Evolutionary conservation across 1,139 yeast genomes (phyloP), one percentile per base, ranked within the genome.

Genomic region (Debaryomycetaceae sp.): DNA sequence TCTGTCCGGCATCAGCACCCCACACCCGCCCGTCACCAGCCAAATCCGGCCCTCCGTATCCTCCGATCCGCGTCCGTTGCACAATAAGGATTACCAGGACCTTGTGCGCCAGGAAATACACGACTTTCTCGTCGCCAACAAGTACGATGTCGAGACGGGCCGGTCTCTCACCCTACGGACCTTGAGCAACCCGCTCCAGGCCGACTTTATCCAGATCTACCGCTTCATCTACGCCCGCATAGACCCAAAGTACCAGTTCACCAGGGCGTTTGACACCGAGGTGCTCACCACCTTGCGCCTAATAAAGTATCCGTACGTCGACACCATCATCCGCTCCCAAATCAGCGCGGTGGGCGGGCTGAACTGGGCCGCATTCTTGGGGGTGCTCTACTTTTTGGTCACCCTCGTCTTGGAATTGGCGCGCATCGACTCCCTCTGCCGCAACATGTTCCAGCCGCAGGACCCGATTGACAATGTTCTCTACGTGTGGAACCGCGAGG

Each of bases 261-360:
- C 73, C 16, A 73, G 69, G 44, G 63, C 81, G 12, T 68, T 80
- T 25, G 95, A 86, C 38, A 67, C 71, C 30, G 96, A 87, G 37
- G 82, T 86, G 8, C 77, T 77, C 40, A 64, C 69, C 14, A 56
- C 83, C 12, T 55, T 87, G 39, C 77, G 73, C 44, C 63, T 65
- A 20, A 53, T 85, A 36, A 72, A 71, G 30, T 87, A 86, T 45
- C 96, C 97, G 2, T 83, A 78, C 49, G 51, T 85, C 33, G 94
- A 82, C 26, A 64, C 81, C 1, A 76, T 86, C 26, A 81, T 78
- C 49, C 73, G 86, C 44, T 77, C 90, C 1, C 94, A 83, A 47
- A 76, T 86, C 21, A 76, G 87, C 28, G 95, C 95, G 0, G 95
- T 85, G 5, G 95, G 95, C 2, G 94, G 95, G 1, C 79, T 79